Evolutionary conservation across 2,329 filamentous ascomycete genomes (phyloP).

Genomic region (Fusarium dlaminii): DNA sequence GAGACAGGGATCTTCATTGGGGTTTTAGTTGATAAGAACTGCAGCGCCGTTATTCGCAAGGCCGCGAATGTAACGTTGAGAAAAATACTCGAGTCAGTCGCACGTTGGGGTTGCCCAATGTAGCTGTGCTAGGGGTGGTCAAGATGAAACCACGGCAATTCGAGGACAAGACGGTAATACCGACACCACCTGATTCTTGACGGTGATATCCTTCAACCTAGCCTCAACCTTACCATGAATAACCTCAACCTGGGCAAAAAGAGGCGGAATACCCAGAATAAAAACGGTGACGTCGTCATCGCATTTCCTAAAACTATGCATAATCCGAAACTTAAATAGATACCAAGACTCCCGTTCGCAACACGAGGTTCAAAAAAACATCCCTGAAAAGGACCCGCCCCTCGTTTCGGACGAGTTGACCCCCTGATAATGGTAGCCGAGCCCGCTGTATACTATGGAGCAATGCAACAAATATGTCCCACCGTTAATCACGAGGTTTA

Average conservation of each 20-base stretch:
- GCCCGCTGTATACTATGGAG: conserved; percentile 11
- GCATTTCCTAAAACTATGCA: not conserved
- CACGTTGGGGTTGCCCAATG: not conserved
- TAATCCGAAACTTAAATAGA: not conserved
- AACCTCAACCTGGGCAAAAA: not conserved
- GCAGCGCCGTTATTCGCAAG: not conserved
- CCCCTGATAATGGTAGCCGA: not conserved
- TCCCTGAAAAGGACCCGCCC: not conserved
- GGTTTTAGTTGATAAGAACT: not conserved
- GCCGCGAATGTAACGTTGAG: not conserved
- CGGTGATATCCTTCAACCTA: not conserved
- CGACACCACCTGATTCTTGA: not conserved
- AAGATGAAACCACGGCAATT: not conserved
- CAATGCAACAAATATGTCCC: not conserved
- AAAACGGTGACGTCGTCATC: not conserved
- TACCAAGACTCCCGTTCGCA: not conserved
- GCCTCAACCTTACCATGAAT: not conserved
- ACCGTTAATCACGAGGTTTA: not conserved
- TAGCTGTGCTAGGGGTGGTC: not conserved
- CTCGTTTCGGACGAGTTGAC: conserved; percentile 4
- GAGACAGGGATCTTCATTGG: not conserved
- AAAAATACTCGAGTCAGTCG: not conserved
- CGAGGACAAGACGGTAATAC: not conserved
- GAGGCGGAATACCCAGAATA: not conserved
- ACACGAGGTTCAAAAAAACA: not conserved